Evolutionary conservation across 2,329 filamentous ascomycete genomes (phyloP), one percentile per base, ranked within the genome.

Genomic region (Penicillium sp.): DNA sequence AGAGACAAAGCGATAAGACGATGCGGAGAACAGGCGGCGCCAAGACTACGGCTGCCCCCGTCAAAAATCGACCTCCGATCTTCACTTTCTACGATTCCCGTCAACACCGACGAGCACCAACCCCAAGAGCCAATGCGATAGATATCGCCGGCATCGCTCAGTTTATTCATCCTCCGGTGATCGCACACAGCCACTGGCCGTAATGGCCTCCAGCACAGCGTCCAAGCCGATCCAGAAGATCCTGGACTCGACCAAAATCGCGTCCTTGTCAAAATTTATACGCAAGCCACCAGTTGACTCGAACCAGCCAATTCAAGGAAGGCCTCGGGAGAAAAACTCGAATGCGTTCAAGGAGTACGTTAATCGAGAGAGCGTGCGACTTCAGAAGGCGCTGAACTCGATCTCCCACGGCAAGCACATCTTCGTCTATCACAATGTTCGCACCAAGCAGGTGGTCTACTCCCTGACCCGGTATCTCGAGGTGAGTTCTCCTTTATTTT

Each of bases 381-480:
- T 73, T 59, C 66, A 66, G 52, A 75, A 74, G 64, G 74, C 76
- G 27, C 64, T 78, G 52, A 71, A 73, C 46, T 70, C 73, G 47
- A 58, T 77, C 47, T 67, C 66, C 4, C 77, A 80, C 57, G 81
- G 81, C 51, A 74, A 78, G 60, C 76, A 82, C 66, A 82, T 86
- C 61, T 85, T 81, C 66, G 76, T 79, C 62, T 86, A 83, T 69
- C 75, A 76, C 60, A 77, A 85, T 65, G 71, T 81, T 58, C 75
- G 76, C 54, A 84, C 82, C 31, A 82, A 83, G 51, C 82, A 85
- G 67, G 78, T 84, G 56, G 71, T 85, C 47, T 85, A 85, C 67
- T 84, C 82, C 20, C 68, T 85, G 55, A 76, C 75, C 35, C 75
- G 78, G 45, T 72, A 75, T 45, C 65, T 84, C 40, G 73, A 82